Base-by-base conservation (phyloP, 2,329 filamentous ascomycete genomes). In the Acarospora socialis region DNA sequence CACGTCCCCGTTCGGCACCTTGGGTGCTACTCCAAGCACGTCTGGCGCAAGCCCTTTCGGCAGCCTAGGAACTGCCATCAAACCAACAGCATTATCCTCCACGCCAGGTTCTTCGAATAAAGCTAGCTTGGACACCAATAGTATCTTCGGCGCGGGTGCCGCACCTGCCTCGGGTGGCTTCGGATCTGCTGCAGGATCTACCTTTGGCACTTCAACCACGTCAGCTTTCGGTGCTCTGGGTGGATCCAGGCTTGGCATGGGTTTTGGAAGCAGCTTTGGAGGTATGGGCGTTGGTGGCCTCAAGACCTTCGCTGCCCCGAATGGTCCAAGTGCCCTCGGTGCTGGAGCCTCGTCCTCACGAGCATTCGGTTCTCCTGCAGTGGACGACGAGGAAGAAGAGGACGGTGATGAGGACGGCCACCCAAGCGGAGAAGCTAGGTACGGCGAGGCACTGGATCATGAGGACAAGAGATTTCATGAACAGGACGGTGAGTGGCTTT, bases 261-360 rank as follows among this genome's bases (percentile, higher is more conserved):
- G 44, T 9, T 41, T 43, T 21, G 61, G 61, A 20, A 55, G 57
- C 18, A 50, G 53, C 7, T 61, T 62, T 40, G 59, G 62, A 28
- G 55, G 54, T 28, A 53, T 54, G 30, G 49, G 57, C 31, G 55
- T 52, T 12, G 52, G 57, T 30, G 60, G 60, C 39, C 54, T 84
- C 7, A 66, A 68, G 2, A 78, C 68, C 43, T 93, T 92, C 54
- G 81, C 75, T 24, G 73, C 75, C 27, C 66, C 73, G 14, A 53
- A 54, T 13, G 70, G 66, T 30, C 56, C 57, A 21, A 44, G 57
- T 30, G 47, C 54, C 12, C 58, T 59, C 28, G 53, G 63, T 37
- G 59, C 59, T 2, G 46, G 42, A 33, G 47, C 37, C n/a, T 41
- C 40, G 10, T 22, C 21, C 8, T 8, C 21, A 8, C 21, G 21